Conservation (phyloP, 768 basidiomycete species). For the Lactarius evosmus region DNA sequence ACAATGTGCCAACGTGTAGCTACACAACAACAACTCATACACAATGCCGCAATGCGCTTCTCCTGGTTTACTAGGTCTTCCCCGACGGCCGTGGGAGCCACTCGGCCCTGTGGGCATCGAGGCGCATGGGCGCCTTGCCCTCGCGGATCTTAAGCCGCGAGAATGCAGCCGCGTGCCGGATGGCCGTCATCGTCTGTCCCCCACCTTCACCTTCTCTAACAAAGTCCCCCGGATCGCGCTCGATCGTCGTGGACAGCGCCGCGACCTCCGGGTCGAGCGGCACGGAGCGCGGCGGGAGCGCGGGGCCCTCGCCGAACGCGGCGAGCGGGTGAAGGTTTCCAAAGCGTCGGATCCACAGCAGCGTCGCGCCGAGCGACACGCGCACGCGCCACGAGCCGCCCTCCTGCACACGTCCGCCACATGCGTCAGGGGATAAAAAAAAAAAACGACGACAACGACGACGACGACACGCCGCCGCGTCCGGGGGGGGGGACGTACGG, state of each 20-base stretch:
- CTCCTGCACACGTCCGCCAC: constrained; percentile 40
- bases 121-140: constrained; percentile 26
- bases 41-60: no score
- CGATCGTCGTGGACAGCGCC: constrained; percentile 31
- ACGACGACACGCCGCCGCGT: constrained; percentile 1
- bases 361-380: constrained; percentile 56
- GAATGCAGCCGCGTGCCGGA: constrained; percentile 25
- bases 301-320: constrained; percentile 42
- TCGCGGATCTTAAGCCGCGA: constrained; percentile 23
- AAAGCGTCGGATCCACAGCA: constrained; percentile 54
- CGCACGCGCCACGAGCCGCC: constrained; percentile 61
- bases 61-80: background rate
- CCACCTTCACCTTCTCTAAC: background rate
- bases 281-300: constrained; percentile 39
- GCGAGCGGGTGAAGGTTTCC: constrained; percentile 42
- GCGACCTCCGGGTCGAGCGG: constrained; percentile 42
- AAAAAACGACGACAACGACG: no score
- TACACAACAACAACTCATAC: background rate
- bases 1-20: background rate
- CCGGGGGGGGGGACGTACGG: constrained; percentile 36
- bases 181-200: constrained; percentile 11
- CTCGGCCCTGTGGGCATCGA: constrained; percentile 28
- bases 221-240: constrained; percentile 19
- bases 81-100: constrained; percentile 32
- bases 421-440: background rate